Base-by-base conservation (phyloP, 2,329 filamentous ascomycete genomes). In the Colletotrichum falcatum region DNA sequence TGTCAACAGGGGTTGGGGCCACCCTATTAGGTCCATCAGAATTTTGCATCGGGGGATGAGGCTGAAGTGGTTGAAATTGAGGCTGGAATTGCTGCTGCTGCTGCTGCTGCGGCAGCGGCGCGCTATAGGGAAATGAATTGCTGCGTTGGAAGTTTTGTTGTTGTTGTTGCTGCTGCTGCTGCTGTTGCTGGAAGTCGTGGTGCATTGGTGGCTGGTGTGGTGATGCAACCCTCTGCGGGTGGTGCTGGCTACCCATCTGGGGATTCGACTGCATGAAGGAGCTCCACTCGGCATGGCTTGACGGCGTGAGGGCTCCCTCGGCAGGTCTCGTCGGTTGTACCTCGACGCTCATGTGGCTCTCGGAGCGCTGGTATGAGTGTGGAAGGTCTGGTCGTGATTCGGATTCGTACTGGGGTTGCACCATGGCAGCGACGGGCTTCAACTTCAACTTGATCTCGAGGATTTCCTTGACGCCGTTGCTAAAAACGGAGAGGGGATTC, bases 401-500 rank as follows among this genome's bases (percentile, higher is more conserved):
- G 49, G 76, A 77, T 26, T 78, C 80, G 44, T 68, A 71, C 7
- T 37, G 51, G 14, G 68, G 68, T 28, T 80, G 79, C 54, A 84
- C 86, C 62, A 88, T 92, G 23, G 91, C 87, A 44, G 97, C 91
- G 20, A 92, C 91, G 2, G 94, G 65, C 59, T 71, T 92, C 66
- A 99, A 86, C 78, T 94, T 94, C 72, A 99, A 86, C 79, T 92
- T 97, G 74, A 99, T 95, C 82, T 99, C 96, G 70, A 99, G 83
- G 0, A 93, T 98, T 81, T 98, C 95, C 75, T 91, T 92, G 70
- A 91, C 87, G 39, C 93, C 94, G 76, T 92, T 94, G 48, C 90
- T 91, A 78, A 98, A 97, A 30, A 98, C 85, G 12, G 92, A 93
- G 55, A 97, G 85, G 54, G 94, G 83, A 78, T 97, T 98, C 78